Evolutionary conservation across 345 rosid genomes (phyloP), one percentile per base, ranked within the genome.

Genomic region (Populus deltoides): DNA sequence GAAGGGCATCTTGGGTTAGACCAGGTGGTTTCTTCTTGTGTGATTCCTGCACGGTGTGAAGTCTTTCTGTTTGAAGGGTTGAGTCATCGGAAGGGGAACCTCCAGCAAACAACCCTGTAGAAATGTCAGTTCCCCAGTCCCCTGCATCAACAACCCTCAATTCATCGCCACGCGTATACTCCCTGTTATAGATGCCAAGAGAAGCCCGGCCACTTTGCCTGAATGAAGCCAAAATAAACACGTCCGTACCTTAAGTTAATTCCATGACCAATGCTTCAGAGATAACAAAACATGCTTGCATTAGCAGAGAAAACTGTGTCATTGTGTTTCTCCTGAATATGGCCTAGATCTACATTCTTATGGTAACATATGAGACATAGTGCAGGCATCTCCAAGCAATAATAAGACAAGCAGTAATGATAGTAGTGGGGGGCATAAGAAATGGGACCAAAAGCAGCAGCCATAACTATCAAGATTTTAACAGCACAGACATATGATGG

Each of bases 1-100:
- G 85, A 29, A 93, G 81, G 25, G 86, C 89, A 53, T 82, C 88
- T 79, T 85, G 86, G 27, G 90, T 76, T 65, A 93, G 90, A 79
- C 99, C 99, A 20, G 92, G 92, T 18, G 99, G 97, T 74, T 92
- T 89, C 75, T 82, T 87, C 90, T 78, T 86, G 55, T 72, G 79
- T 39, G 77, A 41, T 73, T 85, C 87, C 53, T 70, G 76, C 38
- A 59, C 31, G 20, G 62, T 47, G 24, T 75, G 89, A 55, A 74
- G 45, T 74, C 86, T 81, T 65, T 87, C 93, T 43, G 76, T 61
- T 53, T 75, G 71, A 75, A 79, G 77, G 77, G 53, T 81, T 33
- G 80, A 55, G 43, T 78, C 81, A 4, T 55, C n/a, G 10, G 81
- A 73, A 72, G 80, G 77, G 27, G 87, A 78, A 36, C 70, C 45